Evolutionary conservation across 768 basidiomycete species (phyloP).

Genomic region (Punctularia strigosozonata): DNA sequence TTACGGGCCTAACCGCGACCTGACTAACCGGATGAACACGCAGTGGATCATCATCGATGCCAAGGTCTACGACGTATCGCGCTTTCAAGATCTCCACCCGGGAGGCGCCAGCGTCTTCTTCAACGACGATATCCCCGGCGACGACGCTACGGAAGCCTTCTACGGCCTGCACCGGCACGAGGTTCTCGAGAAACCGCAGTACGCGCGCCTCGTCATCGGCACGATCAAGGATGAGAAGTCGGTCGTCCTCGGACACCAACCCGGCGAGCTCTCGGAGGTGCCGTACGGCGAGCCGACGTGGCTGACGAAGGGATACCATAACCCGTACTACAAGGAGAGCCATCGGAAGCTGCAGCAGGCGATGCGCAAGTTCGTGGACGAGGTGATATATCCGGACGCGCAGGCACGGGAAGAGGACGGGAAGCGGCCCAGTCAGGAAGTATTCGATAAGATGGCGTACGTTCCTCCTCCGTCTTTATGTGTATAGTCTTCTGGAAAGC

Average conservation of each 20-base stretch:
- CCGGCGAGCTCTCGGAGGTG: conserved; percentile 57
- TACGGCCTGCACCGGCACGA: conserved; percentile 84
- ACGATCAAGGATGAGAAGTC: conserved; percentile 50
- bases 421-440: conserved; percentile 69
- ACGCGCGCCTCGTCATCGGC: conserved; percentile 66
- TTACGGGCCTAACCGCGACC: not conserved
- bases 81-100: conserved; percentile 74
- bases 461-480: conserved; percentile 8
- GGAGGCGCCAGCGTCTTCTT: conserved; percentile 72
- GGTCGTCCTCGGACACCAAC: conserved; percentile 32
- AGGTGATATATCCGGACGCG: conserved; percentile 40
- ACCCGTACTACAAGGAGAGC: conserved; percentile 69
- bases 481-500: not conserved
- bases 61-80: conserved; percentile 74
- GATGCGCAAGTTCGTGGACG: conserved; percentile 57
- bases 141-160: conserved; percentile 83
- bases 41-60: conserved; percentile 81
- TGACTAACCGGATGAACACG: not conserved
- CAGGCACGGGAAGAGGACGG: conserved; percentile 69
- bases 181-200: conserved; percentile 66
- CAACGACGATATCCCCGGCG: conserved; percentile 65
- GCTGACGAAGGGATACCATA: conserved; percentile 58
- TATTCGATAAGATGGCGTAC: conserved; percentile 77
- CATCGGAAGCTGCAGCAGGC: conserved; percentile 51
- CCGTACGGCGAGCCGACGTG: conserved; percentile 89